Evolutionary conservation across 345 rosid genomes (phyloP), one percentile per base, ranked within the genome.

Genomic region (Populus simonii): DNA sequence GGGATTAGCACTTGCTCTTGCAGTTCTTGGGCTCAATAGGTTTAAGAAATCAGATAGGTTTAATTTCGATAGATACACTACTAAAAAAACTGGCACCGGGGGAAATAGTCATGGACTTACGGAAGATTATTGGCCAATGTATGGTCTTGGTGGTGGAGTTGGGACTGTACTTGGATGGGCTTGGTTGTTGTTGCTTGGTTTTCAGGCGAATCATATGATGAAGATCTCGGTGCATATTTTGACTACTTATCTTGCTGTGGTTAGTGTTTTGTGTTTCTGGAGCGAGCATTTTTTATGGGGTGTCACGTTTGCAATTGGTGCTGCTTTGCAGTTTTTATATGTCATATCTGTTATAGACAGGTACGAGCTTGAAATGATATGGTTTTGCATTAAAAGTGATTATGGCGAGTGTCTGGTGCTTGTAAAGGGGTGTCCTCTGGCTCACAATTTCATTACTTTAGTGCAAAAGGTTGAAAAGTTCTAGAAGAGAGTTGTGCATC

Each of bases 291-390:
- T 80, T 82, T 93, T 94, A 79, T 91, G 97, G 90, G 98, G 97
- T 8, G 92, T 90, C 33, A 88, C 93, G 15, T 93, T 96, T 79
- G 96, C 93, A 3, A 77, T 86, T 41, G 97, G 92, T 74, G 97
- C 94, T 62, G 88, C 91, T 6, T 74, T 96, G 81, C 98, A 96
- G 91, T 96, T 96, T 86, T 83, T 96, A 89, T 96, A 89, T 83
- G 96, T 93, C 79, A 85, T 96, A 66, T 92, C 97, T n/a, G 97
- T 93, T 80, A 89, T 93, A 75, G 97, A 94, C 92, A 89, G 99
- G 99, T 94, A 88, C 15, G 81, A 71, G 43, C 27, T 57, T 36
- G 31, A 38, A 17, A 12, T 33, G 18, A 7, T 67, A 13, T 43
- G 45, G 38, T 11, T 68, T 63, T 7, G 2, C 65, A 18, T 36